These are phyloP conservation scores for Leccinum pachyderme DNA, from an alignment of 1,284 basidiomycete genomes.

Conservation along the genomic window DNA sequence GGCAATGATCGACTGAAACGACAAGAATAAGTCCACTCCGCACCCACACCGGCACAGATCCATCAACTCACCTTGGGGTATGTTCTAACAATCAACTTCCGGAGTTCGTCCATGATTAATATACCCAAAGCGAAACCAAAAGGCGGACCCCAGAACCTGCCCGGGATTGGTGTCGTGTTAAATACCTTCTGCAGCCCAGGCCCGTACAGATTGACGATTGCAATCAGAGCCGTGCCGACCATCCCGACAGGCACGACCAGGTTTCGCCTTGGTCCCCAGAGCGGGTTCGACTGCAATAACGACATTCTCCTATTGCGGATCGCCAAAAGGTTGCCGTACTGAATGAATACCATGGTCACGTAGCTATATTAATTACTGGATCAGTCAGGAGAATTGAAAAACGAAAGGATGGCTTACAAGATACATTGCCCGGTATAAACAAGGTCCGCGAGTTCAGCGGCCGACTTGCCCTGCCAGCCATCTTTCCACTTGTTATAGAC, in stretches of 20 bases:
- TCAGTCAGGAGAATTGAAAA: not conserved
- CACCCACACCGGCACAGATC: not conserved
- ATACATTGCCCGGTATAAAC: conserved; percentile 36
- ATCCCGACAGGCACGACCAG: conserved; percentile 36
- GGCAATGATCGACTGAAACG: conserved; percentile 28
- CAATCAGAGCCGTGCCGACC: conserved; percentile 35
- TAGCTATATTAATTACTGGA: conserved; percentile 30
- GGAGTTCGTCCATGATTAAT: conserved; percentile 38
- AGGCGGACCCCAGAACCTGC: conserved; percentile 43
- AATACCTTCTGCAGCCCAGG: conserved; percentile 22
- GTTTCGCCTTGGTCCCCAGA: conserved; percentile 39
- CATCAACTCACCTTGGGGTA: conserved; percentile 37
- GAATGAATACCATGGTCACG: conserved; percentile 38
- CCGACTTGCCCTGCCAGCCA: conserved; percentile 32
- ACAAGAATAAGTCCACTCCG: conserved; percentile 11
- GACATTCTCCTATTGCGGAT: conserved; percentile 35
- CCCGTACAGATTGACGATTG: conserved; percentile 36
- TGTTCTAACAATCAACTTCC: conserved; percentile 41
- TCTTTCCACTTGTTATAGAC: conserved; percentile 39
- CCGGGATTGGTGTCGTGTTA: conserved; percentile 38
- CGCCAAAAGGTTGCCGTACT: conserved; percentile 34
- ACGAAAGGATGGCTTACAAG: not conserved
- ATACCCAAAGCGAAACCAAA: conserved; percentile 40
- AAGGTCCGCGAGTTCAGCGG: conserved; percentile 30
- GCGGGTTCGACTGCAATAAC: conserved; percentile 34